phyloP scores from a whole-genome alignment of 106 monocot genomes.

The Allium fistulosum region DNA sequence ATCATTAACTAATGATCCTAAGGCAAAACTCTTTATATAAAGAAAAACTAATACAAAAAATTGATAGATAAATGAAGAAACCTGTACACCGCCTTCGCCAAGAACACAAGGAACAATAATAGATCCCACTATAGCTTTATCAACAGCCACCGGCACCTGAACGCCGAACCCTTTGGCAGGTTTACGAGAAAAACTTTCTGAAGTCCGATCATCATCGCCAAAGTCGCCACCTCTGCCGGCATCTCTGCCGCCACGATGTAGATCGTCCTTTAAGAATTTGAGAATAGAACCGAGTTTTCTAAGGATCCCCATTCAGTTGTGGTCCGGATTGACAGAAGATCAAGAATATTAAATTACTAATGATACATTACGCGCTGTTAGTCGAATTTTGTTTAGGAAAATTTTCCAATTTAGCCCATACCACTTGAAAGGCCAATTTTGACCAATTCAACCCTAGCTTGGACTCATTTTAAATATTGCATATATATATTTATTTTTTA shows the following conservation, averaged over 20 bases:
- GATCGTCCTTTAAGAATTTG: slow-evolving; percentile 4
- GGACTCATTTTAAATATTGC: too few relatives aligned
- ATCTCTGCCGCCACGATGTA: background rate
- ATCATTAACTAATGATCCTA: too few relatives aligned
- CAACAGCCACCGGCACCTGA: slow-evolving; percentile 3
- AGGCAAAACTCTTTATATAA: too few relatives aligned
- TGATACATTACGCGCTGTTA: background rate
- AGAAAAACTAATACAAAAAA: too few relatives aligned
- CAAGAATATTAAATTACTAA: too few relatives aligned
- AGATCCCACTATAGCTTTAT: slow-evolving; percentile 5
- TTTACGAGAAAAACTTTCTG: background rate
- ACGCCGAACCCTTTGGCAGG: slow-evolving; percentile 4
- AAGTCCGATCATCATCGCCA: slow-evolving; percentile 6
- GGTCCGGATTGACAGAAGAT: too few relatives aligned
- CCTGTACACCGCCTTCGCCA: slow-evolving; percentile 29
- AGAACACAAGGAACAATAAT: slow-evolving; percentile 18
- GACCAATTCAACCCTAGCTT: too few relatives aligned
- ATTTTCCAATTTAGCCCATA: too few relatives aligned
- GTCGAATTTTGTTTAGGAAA: background rate
- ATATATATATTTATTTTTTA: too few relatives aligned
- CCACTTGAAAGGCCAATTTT: too few relatives aligned
- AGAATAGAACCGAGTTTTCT: slow-evolving; percentile 7
- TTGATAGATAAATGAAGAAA: background rate
- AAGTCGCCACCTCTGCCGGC: background rate
- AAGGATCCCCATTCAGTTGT: slow-evolving; percentile 8